Evolutionary conservation across 371 early-diverging fungal species (phyloP), one percentile per base, ranked within the genome.

Genomic region (Cokeromyces recurvatus): DNA sequence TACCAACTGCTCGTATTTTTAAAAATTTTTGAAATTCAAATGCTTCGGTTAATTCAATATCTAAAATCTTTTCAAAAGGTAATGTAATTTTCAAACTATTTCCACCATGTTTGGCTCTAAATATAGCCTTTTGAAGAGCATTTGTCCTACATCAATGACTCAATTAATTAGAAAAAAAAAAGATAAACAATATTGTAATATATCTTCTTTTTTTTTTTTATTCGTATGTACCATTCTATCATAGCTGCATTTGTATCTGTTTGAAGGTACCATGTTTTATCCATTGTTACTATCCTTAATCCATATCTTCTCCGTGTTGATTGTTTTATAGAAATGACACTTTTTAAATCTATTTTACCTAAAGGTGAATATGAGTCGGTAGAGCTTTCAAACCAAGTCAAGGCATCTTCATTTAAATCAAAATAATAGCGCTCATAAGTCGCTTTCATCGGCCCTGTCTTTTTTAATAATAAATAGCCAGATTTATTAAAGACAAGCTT

Each of bases 341-440:
- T 48, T 57, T 85, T 89, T 25, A 91, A 63, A 56, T 87, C 79
- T n/a, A 91, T 72, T 19, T 78, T 74, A 1, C 78, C 82, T 38
- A 79, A 52, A 1, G 90, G 89, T 27, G 77, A 84, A 51, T 91
- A 89, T 5, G 73, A 58, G 51, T 87, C 82, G 11, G 69, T 74
- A 12, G 85, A 74, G 50, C 77, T 78, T 38, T 68, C 74, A 53
- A 78, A 87, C 61, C 77, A 83, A 24, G 73, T 63, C 11, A 91
- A 64, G 3, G 72, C 74, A 52, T 83, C 80, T 27, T 82, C 73
- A 31, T 79, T 74, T 14, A 91, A 68, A 31, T 82, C 80, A 55
- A 87, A 89, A 74, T 79, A 90, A 45, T 82, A 85, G 0, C 82
- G 74, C 5, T 57, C 66, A 46, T 67, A 85, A 24, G 57, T 46